Evolutionary conservation across 257 asterid species (phyloP).

Genomic region (Misopates orontium): DNA sequence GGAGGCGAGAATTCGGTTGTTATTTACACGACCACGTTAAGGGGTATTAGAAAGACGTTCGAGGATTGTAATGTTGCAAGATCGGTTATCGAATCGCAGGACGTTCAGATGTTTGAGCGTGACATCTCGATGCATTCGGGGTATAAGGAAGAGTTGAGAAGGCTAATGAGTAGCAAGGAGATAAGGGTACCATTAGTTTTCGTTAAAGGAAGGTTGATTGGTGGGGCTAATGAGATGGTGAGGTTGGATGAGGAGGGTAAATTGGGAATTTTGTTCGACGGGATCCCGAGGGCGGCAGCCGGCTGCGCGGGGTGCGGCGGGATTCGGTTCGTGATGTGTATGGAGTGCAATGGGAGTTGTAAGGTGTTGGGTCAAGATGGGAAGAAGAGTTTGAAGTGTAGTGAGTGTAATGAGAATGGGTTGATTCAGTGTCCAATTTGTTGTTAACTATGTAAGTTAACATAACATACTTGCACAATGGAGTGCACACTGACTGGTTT

Average conservation of each 20-base stretch:
- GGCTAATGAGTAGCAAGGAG: slow-evolving; percentile 52
- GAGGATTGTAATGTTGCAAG: slow-evolving; percentile 81
- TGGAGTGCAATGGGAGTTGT: slow-evolving; percentile 78
- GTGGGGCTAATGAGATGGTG: slow-evolving; percentile 82
- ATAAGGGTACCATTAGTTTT: slow-evolving; percentile 78
- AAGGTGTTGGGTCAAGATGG: slow-evolving; percentile 64
- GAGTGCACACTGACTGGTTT: too few relatives aligned
- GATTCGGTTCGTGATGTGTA: slow-evolving; percentile 72
- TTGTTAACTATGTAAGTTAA: slow-evolving; percentile 7
- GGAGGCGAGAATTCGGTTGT: slow-evolving; percentile 65
- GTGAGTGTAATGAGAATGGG: slow-evolving; percentile 65
- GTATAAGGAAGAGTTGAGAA: slow-evolving; percentile 72
- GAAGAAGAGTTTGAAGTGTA: slow-evolving; percentile 47
- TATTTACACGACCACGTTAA: slow-evolving; percentile 71
- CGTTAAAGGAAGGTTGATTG: slow-evolving; percentile 81
- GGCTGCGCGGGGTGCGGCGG: slow-evolving; percentile 71
- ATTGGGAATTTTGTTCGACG: slow-evolving; percentile 49
- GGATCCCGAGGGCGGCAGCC: slow-evolving; percentile 56
- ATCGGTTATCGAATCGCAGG: slow-evolving; percentile 60
- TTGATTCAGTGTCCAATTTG: slow-evolving; percentile 55
- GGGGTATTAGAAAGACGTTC: slow-evolving; percentile 86
- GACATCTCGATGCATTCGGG: slow-evolving; percentile 86
- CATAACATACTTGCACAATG: too few relatives aligned
- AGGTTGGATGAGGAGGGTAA: slow-evolving; percentile 88
- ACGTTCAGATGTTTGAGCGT: slow-evolving; percentile 54